These are phyloP conservation scores for Leucosporidium yakuticum DNA, from an alignment of 768 basidiomycete species.

Conservation along the genomic window DNA sequence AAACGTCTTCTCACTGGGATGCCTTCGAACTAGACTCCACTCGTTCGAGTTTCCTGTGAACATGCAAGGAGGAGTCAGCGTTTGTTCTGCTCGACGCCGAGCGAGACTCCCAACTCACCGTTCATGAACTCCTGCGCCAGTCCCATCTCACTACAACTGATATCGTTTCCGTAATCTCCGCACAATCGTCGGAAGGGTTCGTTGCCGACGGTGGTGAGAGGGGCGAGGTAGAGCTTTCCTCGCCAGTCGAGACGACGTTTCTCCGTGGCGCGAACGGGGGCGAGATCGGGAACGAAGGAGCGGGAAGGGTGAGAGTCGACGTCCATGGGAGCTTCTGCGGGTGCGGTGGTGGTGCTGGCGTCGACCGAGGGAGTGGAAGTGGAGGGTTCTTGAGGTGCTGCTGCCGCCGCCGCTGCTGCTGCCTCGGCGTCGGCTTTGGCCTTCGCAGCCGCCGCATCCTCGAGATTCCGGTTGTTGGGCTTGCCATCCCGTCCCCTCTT, in stretches of 20 bases:
- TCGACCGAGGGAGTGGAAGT: background rate
- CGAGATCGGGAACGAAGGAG: conserved; percentile 55
- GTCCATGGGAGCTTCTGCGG: background rate
- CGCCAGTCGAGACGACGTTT: conserved; percentile 82
- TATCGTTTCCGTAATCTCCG: conserved; percentile 78
- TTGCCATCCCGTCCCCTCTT: background rate
- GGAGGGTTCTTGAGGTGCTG: no score
- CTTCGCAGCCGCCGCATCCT: background rate
- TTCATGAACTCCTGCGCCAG: conserved; percentile 81
- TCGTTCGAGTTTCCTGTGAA: conserved; percentile 72
- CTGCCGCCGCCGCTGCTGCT: background rate
- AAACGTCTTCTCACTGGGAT: conserved; percentile 77
- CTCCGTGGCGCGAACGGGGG: conserved; percentile 62
- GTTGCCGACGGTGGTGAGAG: conserved; percentile 92
- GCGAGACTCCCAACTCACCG: conserved; percentile 39
- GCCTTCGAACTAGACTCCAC: conserved; percentile 75
- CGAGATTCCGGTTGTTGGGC: background rate
- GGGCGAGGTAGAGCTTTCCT: conserved; percentile 69
- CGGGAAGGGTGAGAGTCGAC: conserved; percentile 31
- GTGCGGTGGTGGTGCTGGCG: background rate
- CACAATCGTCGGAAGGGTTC: conserved; percentile 92
- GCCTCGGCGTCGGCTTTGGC: background rate
- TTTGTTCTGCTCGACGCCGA: no score
- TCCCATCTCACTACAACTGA: conserved; percentile 88
- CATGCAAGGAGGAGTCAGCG: no score